Evolutionary conservation across 2,329 filamentous ascomycete genomes (phyloP), one percentile per base, ranked within the genome.

Genomic region (Colletotrichum caudatum): DNA sequence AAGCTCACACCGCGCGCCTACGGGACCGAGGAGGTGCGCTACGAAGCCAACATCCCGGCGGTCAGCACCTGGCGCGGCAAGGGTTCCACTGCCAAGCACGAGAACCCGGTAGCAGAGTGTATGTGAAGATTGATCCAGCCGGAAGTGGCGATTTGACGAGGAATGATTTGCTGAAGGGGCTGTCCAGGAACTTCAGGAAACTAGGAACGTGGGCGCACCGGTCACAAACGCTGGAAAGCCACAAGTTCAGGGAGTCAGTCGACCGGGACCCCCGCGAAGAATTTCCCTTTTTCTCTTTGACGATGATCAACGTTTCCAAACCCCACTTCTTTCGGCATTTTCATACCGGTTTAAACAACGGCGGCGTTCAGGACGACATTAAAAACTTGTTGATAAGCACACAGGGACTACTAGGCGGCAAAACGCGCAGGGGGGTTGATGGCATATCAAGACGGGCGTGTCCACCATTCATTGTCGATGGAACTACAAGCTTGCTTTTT

Each of bases 21-120:
- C 80, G 93, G 93, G 60, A 99, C 96, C 1, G 91, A 97, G 71
- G 94, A 98, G 80, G 90, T 96, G 81, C 89, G 94, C 56, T 93
- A 94, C 78, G 92, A 93, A 80, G 95, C 95, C 9, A 93, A 97
- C 79, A 98, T 99, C 75, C 94, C 95, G 6, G 96, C 96, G 4
- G 96, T 99, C 64, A 97, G 93, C 81, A 99, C 96, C 26, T 99
- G 95, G 93, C 88, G 96, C 77, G 94, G 93, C 74, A 98, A 98
- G 85, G 96, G 96, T 18, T 95, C 91, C 76, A 94, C 93, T 35
- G 95, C 95, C 33, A 95, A 95, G 79, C 95, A 98, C 80, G 93
- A 96, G 79, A 88, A 90, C 74, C 88, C 88, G 11, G 78, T 81
- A 16, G 80, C 81, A 8, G 82, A 81, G 75, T 69, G 60, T 62